Percentiles rank a stretch among this genome's conserved stretches.
phyloP scores from a whole-genome alignment of 179 eudicot species.

The Corrigiola litoralis region DNA sequence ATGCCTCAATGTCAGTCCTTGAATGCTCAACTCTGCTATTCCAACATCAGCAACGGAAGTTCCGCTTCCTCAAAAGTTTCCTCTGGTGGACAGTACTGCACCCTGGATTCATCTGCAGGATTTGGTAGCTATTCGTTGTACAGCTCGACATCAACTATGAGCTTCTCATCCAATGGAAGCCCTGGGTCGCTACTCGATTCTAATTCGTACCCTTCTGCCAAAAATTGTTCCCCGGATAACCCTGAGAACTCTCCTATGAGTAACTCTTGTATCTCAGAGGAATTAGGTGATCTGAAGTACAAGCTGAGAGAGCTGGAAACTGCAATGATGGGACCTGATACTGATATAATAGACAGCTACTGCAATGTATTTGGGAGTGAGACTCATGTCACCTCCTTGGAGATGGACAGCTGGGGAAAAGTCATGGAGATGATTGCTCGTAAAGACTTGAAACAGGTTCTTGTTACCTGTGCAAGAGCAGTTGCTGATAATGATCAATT shows the following conservation, averaged over 20 bases:
- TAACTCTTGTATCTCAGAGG: conserved; percentile 52
- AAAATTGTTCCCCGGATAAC: conserved; percentile 31
- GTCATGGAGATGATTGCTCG: conserved; percentile 52
- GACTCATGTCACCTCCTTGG: conserved; percentile 27
- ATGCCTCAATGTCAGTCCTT: conserved; percentile 43
- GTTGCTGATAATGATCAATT: conserved; percentile 54
- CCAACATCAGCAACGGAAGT: conserved; percentile 25
- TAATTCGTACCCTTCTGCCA: conserved; percentile 24
- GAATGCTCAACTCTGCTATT: conserved; percentile 31
- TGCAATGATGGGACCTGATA: conserved; percentile 74
- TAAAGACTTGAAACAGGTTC: conserved; percentile 58
- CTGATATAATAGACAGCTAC: conserved; percentile 39
- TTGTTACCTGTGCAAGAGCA: conserved; percentile 69
- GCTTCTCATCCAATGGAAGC: conserved; percentile 35
- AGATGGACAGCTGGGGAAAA: conserved; percentile 50
- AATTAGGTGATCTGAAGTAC: conserved; percentile 43
- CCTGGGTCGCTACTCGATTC: conserved; percentile 35
- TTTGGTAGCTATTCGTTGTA: conserved; percentile 27
- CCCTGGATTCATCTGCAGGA: conserved; percentile 53
- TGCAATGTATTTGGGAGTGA: conserved; percentile 23
- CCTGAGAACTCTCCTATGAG: conserved; percentile 44
- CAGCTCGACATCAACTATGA: conserved; percentile 35
- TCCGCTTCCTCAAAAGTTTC: conserved; percentile 17
- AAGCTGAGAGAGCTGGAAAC: conserved; percentile 63
- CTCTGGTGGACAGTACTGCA: conserved; percentile 35